Conservation (phyloP, 2,329 filamentous ascomycete species). For the Stagonosporopsis cucurbitacearum region DNA sequence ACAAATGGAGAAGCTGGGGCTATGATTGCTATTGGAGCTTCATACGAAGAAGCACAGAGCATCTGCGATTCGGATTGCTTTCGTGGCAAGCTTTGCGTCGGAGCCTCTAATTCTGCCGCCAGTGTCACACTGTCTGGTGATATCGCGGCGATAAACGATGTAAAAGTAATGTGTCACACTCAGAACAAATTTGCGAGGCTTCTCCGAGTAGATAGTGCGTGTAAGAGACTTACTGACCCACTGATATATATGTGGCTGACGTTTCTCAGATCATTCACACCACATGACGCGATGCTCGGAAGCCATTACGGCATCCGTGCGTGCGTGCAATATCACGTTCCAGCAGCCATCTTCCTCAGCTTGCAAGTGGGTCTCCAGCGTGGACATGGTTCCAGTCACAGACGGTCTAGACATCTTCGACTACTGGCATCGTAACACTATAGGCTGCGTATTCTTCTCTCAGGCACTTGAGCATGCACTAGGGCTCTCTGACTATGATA, state of each 20-base stretch:
- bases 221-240: background rate
- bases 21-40: slow-evolving; percentile 43
- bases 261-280: slow-evolving; percentile 54
- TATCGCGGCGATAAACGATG: slow-evolving; percentile 44
- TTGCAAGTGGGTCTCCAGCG: slow-evolving; percentile 11
- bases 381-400: background rate
- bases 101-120: slow-evolving; percentile 36
- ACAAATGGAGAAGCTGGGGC: slow-evolving; percentile 23
- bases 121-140: slow-evolving; percentile 57
- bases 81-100: slow-evolving; percentile 27
- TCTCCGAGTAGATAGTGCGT: slow-evolving; percentile 49
- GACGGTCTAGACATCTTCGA: slow-evolving; percentile 21
- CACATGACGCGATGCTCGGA: slow-evolving; percentile 45
- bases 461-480: slow-evolving; percentile 48
- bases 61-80: slow-evolving; percentile 4
- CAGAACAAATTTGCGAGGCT: slow-evolving; percentile 49
- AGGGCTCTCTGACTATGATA: slow-evolving; percentile 35
- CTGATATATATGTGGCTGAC: background rate
- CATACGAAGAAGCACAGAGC: background rate
- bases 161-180: slow-evolving; percentile 27
- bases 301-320: slow-evolving; percentile 18
- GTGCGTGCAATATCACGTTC: background rate
- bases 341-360: background rate
- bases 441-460: slow-evolving; percentile 42
- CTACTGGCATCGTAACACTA: slow-evolving; percentile 58